phyloP scores from a whole-genome alignment of 2,329 filamentous ascomycete species.

The Phialophora verrucosa region DNA sequence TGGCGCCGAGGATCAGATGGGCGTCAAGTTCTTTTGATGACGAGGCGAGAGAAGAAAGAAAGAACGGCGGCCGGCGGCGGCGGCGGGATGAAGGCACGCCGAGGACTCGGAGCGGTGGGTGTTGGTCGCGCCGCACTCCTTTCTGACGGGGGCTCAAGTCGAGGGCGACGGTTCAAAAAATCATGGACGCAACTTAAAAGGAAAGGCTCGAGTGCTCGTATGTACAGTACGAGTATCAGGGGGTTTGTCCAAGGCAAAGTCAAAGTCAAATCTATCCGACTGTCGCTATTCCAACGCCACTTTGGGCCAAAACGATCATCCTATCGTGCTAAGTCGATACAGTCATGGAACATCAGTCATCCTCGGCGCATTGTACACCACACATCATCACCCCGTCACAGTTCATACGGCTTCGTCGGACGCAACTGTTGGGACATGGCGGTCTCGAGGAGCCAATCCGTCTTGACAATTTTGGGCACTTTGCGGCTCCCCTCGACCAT shows the following conservation, averaged over 20 bases:
- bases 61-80: too few species aligned
- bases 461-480: constrained; percentile 77
- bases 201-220: too few species aligned
- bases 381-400: constrained; percentile 29
- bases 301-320: neutral
- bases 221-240: too few species aligned
- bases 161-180: too few species aligned
- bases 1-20: constrained; percentile 82
- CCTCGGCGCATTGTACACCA: neutral
- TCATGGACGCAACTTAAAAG: too few species aligned
- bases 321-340: constrained; percentile 1
- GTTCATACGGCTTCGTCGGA: constrained; percentile 67
- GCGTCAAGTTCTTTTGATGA: constrained; percentile 92
- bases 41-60: neutral
- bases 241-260: neutral
- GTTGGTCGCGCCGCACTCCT: neutral
- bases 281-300: neutral
- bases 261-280: neutral
- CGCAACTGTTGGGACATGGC: constrained; percentile 84
- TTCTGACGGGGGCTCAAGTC: neutral
- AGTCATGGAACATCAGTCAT: constrained; percentile 3
- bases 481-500: constrained; percentile 80
- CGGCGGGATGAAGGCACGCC: neutral
- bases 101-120: neutral
- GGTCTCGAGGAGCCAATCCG: constrained; percentile 88